Base-by-base conservation (phyloP, 2,329 filamentous ascomycete species). In the Ceratocystis harringtonii region DNA sequence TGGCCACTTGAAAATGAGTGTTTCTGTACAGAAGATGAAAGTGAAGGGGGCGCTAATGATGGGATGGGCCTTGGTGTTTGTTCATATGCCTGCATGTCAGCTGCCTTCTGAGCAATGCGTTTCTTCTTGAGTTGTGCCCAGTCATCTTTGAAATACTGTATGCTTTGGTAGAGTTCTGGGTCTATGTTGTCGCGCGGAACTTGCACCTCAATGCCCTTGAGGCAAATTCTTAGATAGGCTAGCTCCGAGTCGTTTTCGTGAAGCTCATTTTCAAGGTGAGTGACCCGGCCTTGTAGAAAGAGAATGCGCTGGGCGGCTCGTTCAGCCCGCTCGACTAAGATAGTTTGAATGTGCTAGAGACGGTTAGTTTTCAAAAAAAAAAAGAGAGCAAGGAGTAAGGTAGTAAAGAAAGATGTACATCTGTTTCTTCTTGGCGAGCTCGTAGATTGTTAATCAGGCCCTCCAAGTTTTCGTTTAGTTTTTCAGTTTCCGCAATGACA, bases 171-270 rank as follows among this genome's bases (percentile, higher is more conserved):
- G 43, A 86, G 78, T 67, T 85, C 83, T 32, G 77, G 75, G 71
- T 86, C 82, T 1, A 77, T 76, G 71, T 85, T 81, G 1, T 77
- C 76, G 66, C 79, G 78, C 55, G 76, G 72, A 4, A 80, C 76
- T 69, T 84, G 81, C 19, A 84, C 79, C 75, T 86, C 83, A 69
- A 86, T 79, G 25, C 81, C 82, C 69, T 84, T 82, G 68, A 85
- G 77, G 71, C 82, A 80, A 68, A 88, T 81, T 66, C 83, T 81
- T 52, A 85, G 78, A 71, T 83, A 83, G 57, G 81, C 78, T 32
- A 87, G 77, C 71, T 86, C 83, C 50, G 82, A 80, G 68, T 85
- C 81, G 70, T 80, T 80, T 69, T 81, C 78, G 61, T 79, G 76
- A 28, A 81, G 76, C 69, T 85, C 80, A 45, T 80, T 75, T 71